A percentile compares a stretch with the other conserved stretches of the same genome.
Conservation (phyloP, 768 basidiomycete genomes). For the Pleurotus salmoneostramineus region DNA sequence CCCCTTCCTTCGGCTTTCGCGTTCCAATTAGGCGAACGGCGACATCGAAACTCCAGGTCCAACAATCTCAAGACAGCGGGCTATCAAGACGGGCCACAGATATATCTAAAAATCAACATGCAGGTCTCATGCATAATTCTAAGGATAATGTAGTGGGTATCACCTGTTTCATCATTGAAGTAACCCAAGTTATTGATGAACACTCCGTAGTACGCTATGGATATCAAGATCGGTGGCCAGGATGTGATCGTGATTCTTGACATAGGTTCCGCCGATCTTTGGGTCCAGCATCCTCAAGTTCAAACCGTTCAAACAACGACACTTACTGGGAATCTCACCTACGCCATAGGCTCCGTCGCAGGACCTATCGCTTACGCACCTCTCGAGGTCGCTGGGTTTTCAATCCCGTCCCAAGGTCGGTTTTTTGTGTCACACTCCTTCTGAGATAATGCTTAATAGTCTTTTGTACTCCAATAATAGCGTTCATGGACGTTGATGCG, state of each 20-base stretch:
- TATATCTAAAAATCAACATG: constrained; percentile 2
- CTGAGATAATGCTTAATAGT: not conserved
- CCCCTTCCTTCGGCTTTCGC: not conserved
- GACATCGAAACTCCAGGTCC: too few species aligned
- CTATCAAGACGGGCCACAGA: not conserved
- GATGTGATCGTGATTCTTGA: constrained; percentile 1
- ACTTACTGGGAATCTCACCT: not conserved
- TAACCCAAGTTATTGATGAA: not conserved
- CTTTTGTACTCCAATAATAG: not conserved
- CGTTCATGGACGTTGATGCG: not conserved
- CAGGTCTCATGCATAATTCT: not conserved
- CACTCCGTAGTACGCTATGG: not conserved
- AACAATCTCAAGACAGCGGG: not conserved
- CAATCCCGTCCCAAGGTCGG: constrained; percentile 43
- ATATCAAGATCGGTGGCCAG: constrained; percentile 1
- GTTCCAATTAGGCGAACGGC: not conserved
- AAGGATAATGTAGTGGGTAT: not conserved
- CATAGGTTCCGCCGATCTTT: not conserved
- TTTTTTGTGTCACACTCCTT: constrained; percentile 11
- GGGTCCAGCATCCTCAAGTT: not conserved
- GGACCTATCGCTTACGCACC: constrained; percentile 41
- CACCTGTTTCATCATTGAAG: not conserved
- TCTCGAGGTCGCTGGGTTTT: constrained; percentile 41
- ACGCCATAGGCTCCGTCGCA: constrained; percentile 12
- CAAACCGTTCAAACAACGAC: not conserved